Base-by-base conservation (phyloP, 2,329 filamentous ascomycete species). In the Neonectria coccinea region DNA sequence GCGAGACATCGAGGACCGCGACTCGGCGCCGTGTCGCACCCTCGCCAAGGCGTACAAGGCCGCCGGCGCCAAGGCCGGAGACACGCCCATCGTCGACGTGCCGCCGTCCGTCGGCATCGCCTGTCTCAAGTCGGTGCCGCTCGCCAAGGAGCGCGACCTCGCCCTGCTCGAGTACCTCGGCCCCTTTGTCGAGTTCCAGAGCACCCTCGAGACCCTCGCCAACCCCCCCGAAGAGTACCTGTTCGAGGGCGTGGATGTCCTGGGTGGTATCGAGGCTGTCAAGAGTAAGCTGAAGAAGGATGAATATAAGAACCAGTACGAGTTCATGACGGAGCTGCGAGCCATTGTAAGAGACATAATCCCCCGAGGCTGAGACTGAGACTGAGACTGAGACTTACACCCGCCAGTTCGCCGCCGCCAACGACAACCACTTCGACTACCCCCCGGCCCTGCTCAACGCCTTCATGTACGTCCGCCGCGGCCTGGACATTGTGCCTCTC, bases 401-500 rank as follows among this genome's bases (percentile, higher is more conserved):
- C 10, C n/a, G 31, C 1, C 5, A 74, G 72, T 74, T 67, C 20
- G 62, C 54, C 2, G 64, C 71, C 9, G 64, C 70, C 8, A 65
- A 73, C 16, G 72, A 74, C 22, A 64, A 67, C 1, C 72, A 74
- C 56, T 74, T 74, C 57, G 64, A 70, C 54, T 74, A 74, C 7
- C 64, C 69, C 1, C 66, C 72, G 1, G 70, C 68, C 5, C 62
- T 74, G 1, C 67, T 74, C 53, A 74, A 68, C 10, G 56, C 60
- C 14, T 67, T 74, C 12, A 27, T 54, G 14, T 74, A 63, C 14
- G 20, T 56, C 6, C 72, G 72, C 22, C 36, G 25, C 36, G 66
- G 53, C 2, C 52, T 74, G 2, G 54, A 60, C n/a, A 67, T 74
- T 31, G 41, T 55, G 27, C 66, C 71, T 4, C 25, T 74, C 0